Evolutionary conservation across 495 filamentous ascomycete genomes (phyloP).

Genomic region (Entonaema liquescens): DNA sequence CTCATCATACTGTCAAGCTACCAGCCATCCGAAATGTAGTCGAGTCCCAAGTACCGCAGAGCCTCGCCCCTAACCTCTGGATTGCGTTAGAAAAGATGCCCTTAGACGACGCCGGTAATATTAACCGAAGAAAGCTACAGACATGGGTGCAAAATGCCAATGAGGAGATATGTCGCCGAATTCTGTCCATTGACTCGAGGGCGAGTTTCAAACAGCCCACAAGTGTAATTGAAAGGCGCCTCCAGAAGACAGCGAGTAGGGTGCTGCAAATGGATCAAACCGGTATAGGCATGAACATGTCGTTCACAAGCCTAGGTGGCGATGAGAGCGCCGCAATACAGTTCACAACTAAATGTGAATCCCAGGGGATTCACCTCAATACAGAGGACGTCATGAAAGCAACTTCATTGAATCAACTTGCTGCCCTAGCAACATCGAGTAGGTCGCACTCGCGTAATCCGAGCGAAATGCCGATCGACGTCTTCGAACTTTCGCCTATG

Average conservation of each 20-base stretch:
- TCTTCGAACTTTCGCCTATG: constrained; percentile 75
- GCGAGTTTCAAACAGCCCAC: constrained; percentile 46
- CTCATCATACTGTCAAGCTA: constrained; percentile 50
- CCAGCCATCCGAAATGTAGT: constrained; percentile 46
- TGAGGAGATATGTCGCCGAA: constrained; percentile 53
- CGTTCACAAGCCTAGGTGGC: constrained; percentile 56
- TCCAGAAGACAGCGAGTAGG: constrained; percentile 52
- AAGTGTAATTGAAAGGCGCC: constrained; percentile 49
- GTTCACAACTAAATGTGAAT: constrained; percentile 49
- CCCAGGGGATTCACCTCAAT: constrained; percentile 52
- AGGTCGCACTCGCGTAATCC: constrained; percentile 12
- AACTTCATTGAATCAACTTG: constrained; percentile 45
- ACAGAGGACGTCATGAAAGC: constrained; percentile 38
- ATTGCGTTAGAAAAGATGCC: constrained; percentile 57
- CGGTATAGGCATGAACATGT: constrained; percentile 55
- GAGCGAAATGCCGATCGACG: constrained; percentile 53
- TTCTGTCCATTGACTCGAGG: constrained; percentile 51
- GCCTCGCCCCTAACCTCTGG: constrained; percentile 53
- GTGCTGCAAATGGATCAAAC: constrained; percentile 48
- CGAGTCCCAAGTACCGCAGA: constrained; percentile 38
- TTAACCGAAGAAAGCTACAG: constrained; percentile 54
- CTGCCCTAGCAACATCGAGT: constrained; percentile 37
- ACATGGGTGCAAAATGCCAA: constrained; percentile 62
- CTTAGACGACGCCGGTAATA: constrained; percentile 47
- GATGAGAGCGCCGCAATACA: constrained; percentile 53